These are phyloP conservation scores for Stagonosporopsis tanaceti DNA, from an alignment of 2,329 filamentous ascomycete species.

Conservation along the genomic window DNA sequence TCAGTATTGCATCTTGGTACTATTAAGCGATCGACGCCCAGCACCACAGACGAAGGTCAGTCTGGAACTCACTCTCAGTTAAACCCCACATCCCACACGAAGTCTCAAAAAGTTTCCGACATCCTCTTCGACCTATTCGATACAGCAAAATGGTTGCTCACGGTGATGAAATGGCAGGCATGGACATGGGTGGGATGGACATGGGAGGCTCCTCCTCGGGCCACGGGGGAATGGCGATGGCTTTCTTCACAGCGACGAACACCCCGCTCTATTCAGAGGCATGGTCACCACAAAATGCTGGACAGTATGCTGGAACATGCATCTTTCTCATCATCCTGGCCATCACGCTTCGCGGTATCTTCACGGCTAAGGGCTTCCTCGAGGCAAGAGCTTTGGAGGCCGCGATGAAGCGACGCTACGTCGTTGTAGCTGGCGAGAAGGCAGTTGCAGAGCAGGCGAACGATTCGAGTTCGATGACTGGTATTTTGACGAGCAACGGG, in stretches of 20 bases:
- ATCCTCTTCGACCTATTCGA: not conserved
- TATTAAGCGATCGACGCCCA: conserved; percentile 31
- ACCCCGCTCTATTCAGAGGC: conserved; percentile 71
- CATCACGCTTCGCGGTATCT: conserved; percentile 71
- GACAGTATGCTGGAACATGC: conserved; percentile 85
- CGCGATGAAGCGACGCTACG: conserved; percentile 78
- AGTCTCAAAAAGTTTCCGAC: not conserved
- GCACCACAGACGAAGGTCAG: conserved; percentile 29
- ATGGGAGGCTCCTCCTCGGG: conserved; percentile 27
- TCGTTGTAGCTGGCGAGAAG: conserved; percentile 73
- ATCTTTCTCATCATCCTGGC: conserved; percentile 87
- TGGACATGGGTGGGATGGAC: conserved; percentile 31
- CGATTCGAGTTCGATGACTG: conserved; percentile 66
- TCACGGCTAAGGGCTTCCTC: conserved; percentile 71
- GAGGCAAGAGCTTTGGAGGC: conserved; percentile 74
- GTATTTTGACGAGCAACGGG: conserved; percentile 75
- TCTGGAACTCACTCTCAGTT: conserved; percentile 41
- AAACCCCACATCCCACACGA: not conserved
- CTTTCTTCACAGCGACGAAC: conserved; percentile 69
- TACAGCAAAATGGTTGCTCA: conserved; percentile 40
- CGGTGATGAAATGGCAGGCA: conserved; percentile 32
- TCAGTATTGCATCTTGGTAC: conserved; percentile 11
- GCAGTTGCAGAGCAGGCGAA: conserved; percentile 66
- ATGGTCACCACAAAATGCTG: conserved; percentile 77
- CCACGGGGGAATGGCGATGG: conserved; percentile 60